Percentiles rank a stretch among this genome's conserved stretches.
Evolutionary conservation across 768 basidiomycete genomes (phyloP).

Genomic region (Trametes meyenii): DNA sequence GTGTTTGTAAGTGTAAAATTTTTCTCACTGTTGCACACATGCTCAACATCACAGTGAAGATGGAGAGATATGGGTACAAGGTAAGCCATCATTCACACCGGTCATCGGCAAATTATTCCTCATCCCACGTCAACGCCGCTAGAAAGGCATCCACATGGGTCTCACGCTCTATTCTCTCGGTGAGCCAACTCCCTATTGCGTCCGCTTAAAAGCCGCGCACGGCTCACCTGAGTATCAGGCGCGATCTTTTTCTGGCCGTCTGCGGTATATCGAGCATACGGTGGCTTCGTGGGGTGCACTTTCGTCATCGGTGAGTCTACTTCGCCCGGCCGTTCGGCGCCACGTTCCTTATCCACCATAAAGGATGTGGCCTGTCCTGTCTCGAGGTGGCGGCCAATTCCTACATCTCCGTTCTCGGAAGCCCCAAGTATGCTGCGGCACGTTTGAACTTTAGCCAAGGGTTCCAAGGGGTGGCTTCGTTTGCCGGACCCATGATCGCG

Average conservation of each 20-base stretch:
- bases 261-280: slow-evolving; percentile 65
- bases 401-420: slow-evolving; percentile 72
- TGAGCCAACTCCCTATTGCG: slow-evolving; percentile 29
- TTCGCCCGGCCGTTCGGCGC: slow-evolving; percentile 12
- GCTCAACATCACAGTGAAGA: slow-evolving; percentile 39
- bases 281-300: slow-evolving; percentile 75
- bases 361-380: slow-evolving; percentile 66
- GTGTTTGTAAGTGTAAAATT: slow-evolving; percentile 48
- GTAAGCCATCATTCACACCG: slow-evolving; percentile 28
- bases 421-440: slow-evolving; percentile 70
- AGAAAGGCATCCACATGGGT: slow-evolving; percentile 67
- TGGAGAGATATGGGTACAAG: slow-evolving; percentile 70
- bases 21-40: background rate
- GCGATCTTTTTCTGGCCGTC: slow-evolving; percentile 83
- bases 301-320: slow-evolving; percentile 58
- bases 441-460: slow-evolving; percentile 81
- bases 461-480: slow-evolving; percentile 76
- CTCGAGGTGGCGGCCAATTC: slow-evolving; percentile 79
- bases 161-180: slow-evolving; percentile 60
- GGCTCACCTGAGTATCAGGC: slow-evolving; percentile 39
- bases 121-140: slow-evolving; percentile 9
- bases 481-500: slow-evolving; percentile 75
- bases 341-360: slow-evolving; percentile 25
- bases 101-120: background rate
- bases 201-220: slow-evolving; percentile 28